Percentiles rank a stretch among this genome's conserved stretches.
Evolutionary conservation across 495 filamentous ascomycete species (phyloP).

Genomic region (Aspergillus sparsus): DNA sequence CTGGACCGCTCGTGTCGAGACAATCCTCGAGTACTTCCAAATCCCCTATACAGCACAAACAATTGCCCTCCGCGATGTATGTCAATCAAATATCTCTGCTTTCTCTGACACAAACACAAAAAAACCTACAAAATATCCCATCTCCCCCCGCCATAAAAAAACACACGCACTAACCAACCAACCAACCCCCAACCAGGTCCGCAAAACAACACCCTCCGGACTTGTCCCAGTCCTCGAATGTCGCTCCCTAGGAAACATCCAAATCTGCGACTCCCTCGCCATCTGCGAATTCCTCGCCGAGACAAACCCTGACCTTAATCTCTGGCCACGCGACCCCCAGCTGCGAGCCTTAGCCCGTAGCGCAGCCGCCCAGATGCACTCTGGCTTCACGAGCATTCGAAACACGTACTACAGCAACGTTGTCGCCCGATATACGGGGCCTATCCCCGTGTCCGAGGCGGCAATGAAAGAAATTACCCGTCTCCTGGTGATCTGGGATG

Average conservation of each 20-base stretch:
- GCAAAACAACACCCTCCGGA: conserved; percentile 32
- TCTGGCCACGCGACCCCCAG: conserved; percentile 47
- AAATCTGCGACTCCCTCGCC: conserved; percentile 53
- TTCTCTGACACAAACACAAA: not conserved
- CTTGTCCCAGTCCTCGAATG: conserved; percentile 37
- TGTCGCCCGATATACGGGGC: conserved; percentile 37
- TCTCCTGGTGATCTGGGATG: conserved; percentile 21
- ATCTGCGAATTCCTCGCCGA: conserved; percentile 58
- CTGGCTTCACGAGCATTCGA: conserved; percentile 49
- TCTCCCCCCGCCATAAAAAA: not conserved
- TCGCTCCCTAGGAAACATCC: conserved; percentile 27
- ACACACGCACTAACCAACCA: not conserved
- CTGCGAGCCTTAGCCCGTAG: conserved; percentile 53
- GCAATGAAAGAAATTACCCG: conserved; percentile 32
- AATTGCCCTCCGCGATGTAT: conserved; percentile 31
- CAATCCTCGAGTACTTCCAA: conserved; percentile 40
- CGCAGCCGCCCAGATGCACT: conserved; percentile 57
- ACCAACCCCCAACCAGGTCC: too few relatives aligned
- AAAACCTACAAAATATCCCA: not conserved
- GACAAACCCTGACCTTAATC: conserved; percentile 37
- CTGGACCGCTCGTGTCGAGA: conserved; percentile 40
- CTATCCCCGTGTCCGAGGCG: conserved; percentile 29
- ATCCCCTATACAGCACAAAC: conserved; percentile 32
- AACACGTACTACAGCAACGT: conserved; percentile 49
- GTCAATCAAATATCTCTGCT: not conserved